Evolutionary conservation across 805 yeast genomes (phyloP).

Genomic region (Myxozyma sirexii): DNA sequence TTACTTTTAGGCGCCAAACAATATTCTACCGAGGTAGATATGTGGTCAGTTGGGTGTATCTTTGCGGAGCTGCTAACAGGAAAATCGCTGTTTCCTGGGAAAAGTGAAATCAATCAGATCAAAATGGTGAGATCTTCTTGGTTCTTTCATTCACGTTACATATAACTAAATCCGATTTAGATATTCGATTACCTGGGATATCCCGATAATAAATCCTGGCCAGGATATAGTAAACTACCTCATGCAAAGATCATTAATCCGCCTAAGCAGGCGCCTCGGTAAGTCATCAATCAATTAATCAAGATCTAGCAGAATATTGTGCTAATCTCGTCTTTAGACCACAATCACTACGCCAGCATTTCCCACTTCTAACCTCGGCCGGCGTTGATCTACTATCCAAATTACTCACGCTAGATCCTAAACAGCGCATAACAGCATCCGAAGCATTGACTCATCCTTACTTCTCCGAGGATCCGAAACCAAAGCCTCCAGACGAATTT

Average conservation of each 20-base stretch:
- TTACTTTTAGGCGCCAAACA: constrained; percentile 50
- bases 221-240: constrained; percentile 30
- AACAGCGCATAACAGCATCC: constrained; percentile 48
- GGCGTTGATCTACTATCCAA: constrained; percentile 45
- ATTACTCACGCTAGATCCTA: constrained; percentile 50
- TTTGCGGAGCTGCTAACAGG: constrained; percentile 53
- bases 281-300: constrained; percentile 9
- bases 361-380: constrained; percentile 29
- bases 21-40: constrained; percentile 46
- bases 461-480: constrained; percentile 49
- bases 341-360: constrained; percentile 13
- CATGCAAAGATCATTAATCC: constrained; percentile 47
- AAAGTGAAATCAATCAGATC: constrained; percentile 53
- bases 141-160: not conserved
- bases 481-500: constrained; percentile 39
- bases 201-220: constrained; percentile 41
- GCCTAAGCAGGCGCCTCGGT: constrained; percentile 39
- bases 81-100: constrained; percentile 52
- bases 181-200: constrained; percentile 51
- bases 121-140: constrained; percentile 6
- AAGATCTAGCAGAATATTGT: not conserved
- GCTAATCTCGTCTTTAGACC: not conserved
- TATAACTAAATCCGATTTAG: constrained; percentile 36
- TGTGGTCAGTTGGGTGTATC: constrained; percentile 65
- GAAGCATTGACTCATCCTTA: constrained; percentile 52